These are phyloP conservation scores for Marasmius oreades DNA, from an alignment of 1,284 basidiomycete genomes.

Conservation along the genomic window DNA sequence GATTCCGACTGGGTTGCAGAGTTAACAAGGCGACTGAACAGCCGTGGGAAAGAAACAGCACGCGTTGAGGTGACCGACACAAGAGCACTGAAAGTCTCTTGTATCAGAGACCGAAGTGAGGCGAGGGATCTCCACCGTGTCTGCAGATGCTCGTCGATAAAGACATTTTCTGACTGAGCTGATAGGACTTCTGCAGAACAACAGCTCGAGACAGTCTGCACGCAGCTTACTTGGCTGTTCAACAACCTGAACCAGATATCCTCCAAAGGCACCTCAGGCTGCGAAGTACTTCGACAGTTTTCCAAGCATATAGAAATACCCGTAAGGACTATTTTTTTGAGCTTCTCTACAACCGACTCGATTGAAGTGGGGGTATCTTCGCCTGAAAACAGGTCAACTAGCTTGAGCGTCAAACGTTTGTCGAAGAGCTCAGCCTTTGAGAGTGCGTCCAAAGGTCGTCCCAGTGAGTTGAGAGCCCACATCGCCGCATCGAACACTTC, in stretches of 20 bases:
- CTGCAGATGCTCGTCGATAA: conserved; percentile 18
- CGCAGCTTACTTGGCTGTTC: conserved; percentile 74
- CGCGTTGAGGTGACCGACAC: conserved; percentile 81
- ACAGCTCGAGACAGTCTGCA: conserved; percentile 64
- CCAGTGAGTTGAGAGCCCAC: conserved; percentile 75
- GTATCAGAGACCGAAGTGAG: conserved; percentile 71
- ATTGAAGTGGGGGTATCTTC: conserved; percentile 14
- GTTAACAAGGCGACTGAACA: conserved; percentile 89
- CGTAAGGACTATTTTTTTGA: conserved; percentile 56
- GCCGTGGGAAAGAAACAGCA: conserved; percentile 84
- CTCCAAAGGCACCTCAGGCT: conserved; percentile 57
- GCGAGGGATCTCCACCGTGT: conserved; percentile 38
- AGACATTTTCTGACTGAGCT: conserved; percentile 18
- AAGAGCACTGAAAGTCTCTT: conserved; percentile 81
- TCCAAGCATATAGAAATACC: conserved; percentile 68
- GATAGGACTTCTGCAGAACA: conserved; percentile 26
- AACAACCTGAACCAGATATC: conserved; percentile 91
- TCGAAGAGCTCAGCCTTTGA: conserved; percentile 63
- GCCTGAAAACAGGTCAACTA: conserved; percentile 43
- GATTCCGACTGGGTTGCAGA: conserved; percentile 46
- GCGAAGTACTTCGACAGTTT: conserved; percentile 46
- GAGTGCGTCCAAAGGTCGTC: conserved; percentile 65
- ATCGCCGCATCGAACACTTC: conserved; percentile 75
- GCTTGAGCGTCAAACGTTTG: conserved; percentile 46
- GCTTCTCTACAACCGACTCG: conserved; percentile 34